These are phyloP conservation scores for Calendula officinalis DNA, from an alignment of 129 eudicot genomes.

Conservation along the genomic window DNA sequence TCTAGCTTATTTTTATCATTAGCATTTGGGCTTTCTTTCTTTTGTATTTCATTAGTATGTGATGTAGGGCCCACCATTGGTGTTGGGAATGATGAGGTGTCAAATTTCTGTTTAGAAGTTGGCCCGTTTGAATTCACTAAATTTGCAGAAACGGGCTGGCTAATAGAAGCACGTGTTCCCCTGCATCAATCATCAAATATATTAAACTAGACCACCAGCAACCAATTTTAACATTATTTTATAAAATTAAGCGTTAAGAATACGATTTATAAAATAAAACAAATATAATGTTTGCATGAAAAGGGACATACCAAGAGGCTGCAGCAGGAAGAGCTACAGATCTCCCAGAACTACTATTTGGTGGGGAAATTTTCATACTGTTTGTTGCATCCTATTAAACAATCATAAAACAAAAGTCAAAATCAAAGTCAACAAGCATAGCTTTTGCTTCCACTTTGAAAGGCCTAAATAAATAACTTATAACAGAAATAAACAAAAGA, in stretches of 20 bases:
- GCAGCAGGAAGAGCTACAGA: constrained; percentile 32
- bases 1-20: constrained; percentile 41
- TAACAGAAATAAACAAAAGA: background rate
- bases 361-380: constrained; percentile 25
- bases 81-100: constrained; percentile 41
- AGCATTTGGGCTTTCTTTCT: constrained; percentile 36
- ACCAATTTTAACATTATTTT: background rate
- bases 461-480: background rate
- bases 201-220: background rate
- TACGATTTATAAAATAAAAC: background rate
- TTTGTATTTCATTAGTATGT: constrained; percentile 22
- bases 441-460: no score
- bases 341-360: constrained; percentile 33
- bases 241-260: no score
- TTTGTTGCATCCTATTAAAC: constrained; percentile 21
- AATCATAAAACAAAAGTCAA: background rate
- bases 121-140: constrained; percentile 39
- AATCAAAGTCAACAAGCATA: background rate
- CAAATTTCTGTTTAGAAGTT: constrained; percentile 39
- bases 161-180: constrained; percentile 66
- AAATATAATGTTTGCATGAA: constrained; percentile 1
- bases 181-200: constrained; percentile 33
- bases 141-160: constrained; percentile 43
- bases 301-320: constrained; percentile 29
- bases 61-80: constrained; percentile 35